Conservation (phyloP, 1,284 basidiomycete genomes). For the Cystobasidium sp. region DNA sequence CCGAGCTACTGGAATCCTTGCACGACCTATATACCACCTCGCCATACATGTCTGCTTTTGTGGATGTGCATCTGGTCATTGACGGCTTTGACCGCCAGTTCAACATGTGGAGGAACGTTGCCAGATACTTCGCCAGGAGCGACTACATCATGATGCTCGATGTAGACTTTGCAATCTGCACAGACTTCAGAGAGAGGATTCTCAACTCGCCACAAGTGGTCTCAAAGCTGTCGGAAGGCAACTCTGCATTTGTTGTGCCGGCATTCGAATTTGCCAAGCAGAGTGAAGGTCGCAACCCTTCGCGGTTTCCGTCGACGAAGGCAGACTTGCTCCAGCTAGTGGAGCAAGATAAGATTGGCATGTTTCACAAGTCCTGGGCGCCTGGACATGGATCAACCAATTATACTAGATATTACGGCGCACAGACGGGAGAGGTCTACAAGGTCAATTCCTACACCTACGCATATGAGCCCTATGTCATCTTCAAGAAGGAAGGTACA, state of each 20-base stretch:
- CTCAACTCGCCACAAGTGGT: constrained; percentile 56
- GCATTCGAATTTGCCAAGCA: constrained; percentile 75
- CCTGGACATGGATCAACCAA: constrained; percentile 79
- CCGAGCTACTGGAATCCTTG: constrained; percentile 64
- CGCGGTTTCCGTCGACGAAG: constrained; percentile 69
- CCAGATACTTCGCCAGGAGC: constrained; percentile 76
- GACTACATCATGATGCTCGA: constrained; percentile 85
- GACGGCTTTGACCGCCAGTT: constrained; percentile 79
- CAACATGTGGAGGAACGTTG: constrained; percentile 83
- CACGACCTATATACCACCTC: constrained; percentile 69
- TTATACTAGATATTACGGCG: constrained; percentile 69
- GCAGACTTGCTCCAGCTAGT: constrained; percentile 66
- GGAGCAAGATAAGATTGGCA: constrained; percentile 63
- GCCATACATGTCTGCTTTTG: constrained; percentile 67
- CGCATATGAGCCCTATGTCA: constrained; percentile 80
- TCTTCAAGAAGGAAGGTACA: constrained; percentile 73
- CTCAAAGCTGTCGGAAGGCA: constrained; percentile 62
- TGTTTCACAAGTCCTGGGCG: constrained; percentile 76
- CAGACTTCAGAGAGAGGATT: constrained; percentile 70
- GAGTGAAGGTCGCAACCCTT: constrained; percentile 65
- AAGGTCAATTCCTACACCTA: constrained; percentile 73
- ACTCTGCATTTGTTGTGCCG: constrained; percentile 72
- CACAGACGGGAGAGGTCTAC: constrained; percentile 70
- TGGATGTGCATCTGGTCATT: constrained; percentile 84
- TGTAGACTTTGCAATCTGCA: constrained; percentile 80